phyloP scores from a whole-genome alignment of 768 basidiomycete species.

The Rossbeevera mucosa region DNA sequence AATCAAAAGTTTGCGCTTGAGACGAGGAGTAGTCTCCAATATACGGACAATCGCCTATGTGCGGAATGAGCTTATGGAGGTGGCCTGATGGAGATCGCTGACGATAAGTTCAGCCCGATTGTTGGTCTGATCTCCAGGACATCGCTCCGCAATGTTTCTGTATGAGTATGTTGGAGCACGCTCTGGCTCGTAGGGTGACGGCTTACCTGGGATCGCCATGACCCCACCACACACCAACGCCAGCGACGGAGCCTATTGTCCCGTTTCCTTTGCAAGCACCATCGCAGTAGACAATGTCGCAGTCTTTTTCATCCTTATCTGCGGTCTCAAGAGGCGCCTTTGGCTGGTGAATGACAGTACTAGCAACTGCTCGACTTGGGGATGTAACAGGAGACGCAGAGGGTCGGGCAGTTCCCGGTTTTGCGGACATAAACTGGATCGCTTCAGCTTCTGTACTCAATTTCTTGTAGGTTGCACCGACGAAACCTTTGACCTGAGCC shows the following conservation, averaged over 20 bases:
- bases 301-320: slow-evolving; percentile 25
- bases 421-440: slow-evolving; percentile 44
- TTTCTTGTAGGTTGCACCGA: slow-evolving; percentile 62
- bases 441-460: slow-evolving; percentile 57
- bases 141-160: slow-evolving; percentile 80
- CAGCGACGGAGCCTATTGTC: slow-evolving; percentile 57
- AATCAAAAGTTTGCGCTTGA: slow-evolving; percentile 58
- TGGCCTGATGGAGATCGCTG: slow-evolving; percentile 23
- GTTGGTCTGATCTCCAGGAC: slow-evolving; percentile 81
- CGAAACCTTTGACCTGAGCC: slow-evolving; percentile 60
- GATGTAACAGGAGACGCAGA: slow-evolving; percentile 19
- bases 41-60: slow-evolving; percentile 82
- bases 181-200: neutral
- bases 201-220: slow-evolving; percentile 51
- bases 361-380: slow-evolving; percentile 23
- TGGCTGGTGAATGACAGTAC: neutral
- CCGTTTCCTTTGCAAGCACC: slow-evolving; percentile 89
- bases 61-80: neutral
- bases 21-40: slow-evolving; percentile 64
- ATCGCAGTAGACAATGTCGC: slow-evolving; percentile 72
- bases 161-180: neutral
- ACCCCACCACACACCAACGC: slow-evolving; percentile 91
- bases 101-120: slow-evolving; percentile 88
- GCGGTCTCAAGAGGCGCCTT: neutral
- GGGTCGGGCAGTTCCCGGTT: slow-evolving; percentile 17